Conservation (phyloP, 768 basidiomycete species). For the Tricholoma terreum region DNA sequence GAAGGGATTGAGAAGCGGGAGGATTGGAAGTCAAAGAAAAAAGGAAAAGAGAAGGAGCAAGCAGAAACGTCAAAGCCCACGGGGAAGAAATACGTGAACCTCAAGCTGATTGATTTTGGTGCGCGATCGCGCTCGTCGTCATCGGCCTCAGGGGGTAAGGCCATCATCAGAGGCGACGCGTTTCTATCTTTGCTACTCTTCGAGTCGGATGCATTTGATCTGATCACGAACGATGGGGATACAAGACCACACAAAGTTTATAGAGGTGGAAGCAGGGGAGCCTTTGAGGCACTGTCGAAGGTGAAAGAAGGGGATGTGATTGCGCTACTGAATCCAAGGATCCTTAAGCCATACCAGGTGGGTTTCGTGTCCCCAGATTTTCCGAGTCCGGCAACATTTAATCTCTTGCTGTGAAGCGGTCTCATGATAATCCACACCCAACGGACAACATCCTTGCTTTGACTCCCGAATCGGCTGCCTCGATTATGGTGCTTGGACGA, state of each 20-base stretch:
- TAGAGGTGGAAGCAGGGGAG: conserved; percentile 87
- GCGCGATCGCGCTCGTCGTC: conserved; percentile 51
- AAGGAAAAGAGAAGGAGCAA: conserved; percentile 34
- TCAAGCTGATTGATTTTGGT: conserved; percentile 83
- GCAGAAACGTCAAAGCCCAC: conserved; percentile 35
- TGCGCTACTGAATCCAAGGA: conserved; percentile 82
- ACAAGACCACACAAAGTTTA: conserved; percentile 61
- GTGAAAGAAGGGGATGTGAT: conserved; percentile 88
- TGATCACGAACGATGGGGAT: conserved; percentile 49
- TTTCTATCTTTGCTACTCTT: conserved; percentile 82
- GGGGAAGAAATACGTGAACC: conserved; percentile 81
- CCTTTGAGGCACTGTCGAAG: conserved; percentile 85
- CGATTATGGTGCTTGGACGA: conserved; percentile 84
- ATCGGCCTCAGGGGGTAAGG: conserved; percentile 53
- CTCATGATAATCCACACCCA: conserved; percentile 65
- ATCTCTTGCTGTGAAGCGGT: conserved; percentile 29
- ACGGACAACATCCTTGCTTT: conserved; percentile 80
- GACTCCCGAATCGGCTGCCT: conserved; percentile 77
- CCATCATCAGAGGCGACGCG: conserved; percentile 75
- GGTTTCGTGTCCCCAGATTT: conserved; percentile 13
- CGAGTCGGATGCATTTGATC: conserved; percentile 74
- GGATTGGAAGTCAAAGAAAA: conserved; percentile 28
- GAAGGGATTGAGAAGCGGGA: conserved; percentile 28
- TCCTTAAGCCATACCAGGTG: conserved; percentile 86
- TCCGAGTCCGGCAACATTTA: background rate